Evolutionary conservation across 108 stramenopile genomes (phyloP).

Genomic region (Skeletonema grethae): DNA sequence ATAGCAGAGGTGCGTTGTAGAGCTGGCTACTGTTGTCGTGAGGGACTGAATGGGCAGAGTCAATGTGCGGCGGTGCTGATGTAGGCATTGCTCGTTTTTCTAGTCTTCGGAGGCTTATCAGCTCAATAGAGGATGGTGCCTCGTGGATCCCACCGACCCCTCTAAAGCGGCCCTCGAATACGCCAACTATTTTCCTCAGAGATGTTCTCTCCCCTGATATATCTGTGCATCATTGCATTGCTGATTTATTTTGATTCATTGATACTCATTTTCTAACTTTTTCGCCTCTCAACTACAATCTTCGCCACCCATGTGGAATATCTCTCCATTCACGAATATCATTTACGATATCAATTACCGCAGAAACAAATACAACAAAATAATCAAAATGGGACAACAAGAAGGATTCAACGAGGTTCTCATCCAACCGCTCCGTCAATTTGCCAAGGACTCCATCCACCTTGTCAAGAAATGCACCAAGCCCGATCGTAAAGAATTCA

Average conservation of each 20-base stretch:
- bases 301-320: too few species aligned
- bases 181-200: background rate
- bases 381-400: constrained; percentile 58
- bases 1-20: background rate
- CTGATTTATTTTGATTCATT: background rate
- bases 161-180: background rate
- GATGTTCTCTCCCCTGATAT: background rate
- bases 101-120: background rate
- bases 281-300: background rate
- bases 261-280: background rate
- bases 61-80: background rate
- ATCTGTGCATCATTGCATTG: background rate
- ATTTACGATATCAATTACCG: background rate
- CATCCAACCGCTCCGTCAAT: constrained; percentile 95
- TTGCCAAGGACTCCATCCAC: constrained; percentile 97
- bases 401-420: constrained; percentile 91
- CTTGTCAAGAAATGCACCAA: constrained; percentile 99
- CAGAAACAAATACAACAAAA: background rate
- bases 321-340: background rate
- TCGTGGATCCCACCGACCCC: background rate
- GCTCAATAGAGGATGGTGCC: background rate
- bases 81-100: background rate
- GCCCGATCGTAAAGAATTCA: constrained; percentile 98
- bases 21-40: background rate
- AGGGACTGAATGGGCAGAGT: background rate